Conservation (phyloP, 2,329 filamentous ascomycete genomes). For the Fusarium tricinctum region DNA sequence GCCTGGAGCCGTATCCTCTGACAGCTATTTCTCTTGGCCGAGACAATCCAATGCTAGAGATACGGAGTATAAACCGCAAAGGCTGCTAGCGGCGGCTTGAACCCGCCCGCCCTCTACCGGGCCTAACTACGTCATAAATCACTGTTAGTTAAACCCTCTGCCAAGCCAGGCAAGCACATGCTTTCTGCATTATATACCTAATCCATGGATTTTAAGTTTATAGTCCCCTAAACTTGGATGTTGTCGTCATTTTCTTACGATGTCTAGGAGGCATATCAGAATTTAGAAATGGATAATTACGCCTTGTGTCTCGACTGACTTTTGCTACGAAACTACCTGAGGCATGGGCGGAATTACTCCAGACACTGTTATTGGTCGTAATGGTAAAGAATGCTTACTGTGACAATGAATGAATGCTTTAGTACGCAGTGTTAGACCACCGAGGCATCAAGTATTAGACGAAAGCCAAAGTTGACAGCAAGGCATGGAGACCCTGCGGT, state of each 20-base stretch:
- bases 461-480: background rate
- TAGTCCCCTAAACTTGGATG: no score
- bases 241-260: no score
- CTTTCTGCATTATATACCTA: background rate
- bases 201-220: conserved; percentile 2
- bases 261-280: no score
- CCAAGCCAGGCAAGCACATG: conserved; percentile 21
- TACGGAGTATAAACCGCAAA: no score
- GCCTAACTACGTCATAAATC: conserved; percentile 27
- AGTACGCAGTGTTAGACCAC: background rate
- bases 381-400: background rate
- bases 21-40: background rate
- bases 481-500: background rate
- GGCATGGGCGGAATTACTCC: background rate
- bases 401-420: background rate
- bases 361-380: background rate
- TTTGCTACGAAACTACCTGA: background rate
- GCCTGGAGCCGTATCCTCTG: no score
- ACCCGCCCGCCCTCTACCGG: background rate
- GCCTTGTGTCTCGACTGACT: background rate
- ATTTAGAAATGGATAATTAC: no score
- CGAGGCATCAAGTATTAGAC: background rate
- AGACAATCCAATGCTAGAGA: conserved; percentile 3
- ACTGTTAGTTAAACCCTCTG: conserved; percentile 1
- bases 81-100: conserved; percentile 21